Evolutionary conservation across 2,329 filamentous ascomycete species (phyloP), one percentile per base, ranked within the genome.

Genomic region (Scytalidium sp.): DNA sequence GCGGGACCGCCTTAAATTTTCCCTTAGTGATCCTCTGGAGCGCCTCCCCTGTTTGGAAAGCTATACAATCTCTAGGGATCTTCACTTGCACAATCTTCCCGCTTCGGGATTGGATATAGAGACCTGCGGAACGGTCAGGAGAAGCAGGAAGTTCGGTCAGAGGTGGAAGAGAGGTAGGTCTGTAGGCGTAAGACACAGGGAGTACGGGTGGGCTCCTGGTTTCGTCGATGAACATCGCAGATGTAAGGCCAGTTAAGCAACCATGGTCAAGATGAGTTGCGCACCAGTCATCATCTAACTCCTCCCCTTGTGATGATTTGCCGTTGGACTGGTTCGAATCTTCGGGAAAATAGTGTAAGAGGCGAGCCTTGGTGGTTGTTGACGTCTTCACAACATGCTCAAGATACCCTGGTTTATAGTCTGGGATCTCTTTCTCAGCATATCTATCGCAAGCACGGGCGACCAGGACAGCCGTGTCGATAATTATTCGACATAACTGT

Each of bases 161-260:
- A 0, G 79, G 74, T 2, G 77, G 60, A 15, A 75, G 63, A 36
- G 56, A 54, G 57, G 59, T 44, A 54, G 54, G 73, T 60, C 52
- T 55, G 29, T 55, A 60, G 15, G 58, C 50, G 44, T 63, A 60
- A 4, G 29, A 47, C 19, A 64, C 54, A 7, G 70, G 63, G n/a
- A 66, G 52, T 19, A 49, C 47, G 40, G 70, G 68, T 5, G 64
- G 53, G 22, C 73, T 61, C 9, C 64, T 65, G 1, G 71, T 70
- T 71, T 97, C 93, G 64, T 97, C 90, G 54, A 97, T 79, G 68
- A 96, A 97, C 91, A 97, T 96, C 58, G 93, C 92, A 2, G 88
- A 93, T 0, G 94, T 99, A 27, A 99, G 77, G 13, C 92, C 93
- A 0, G 94, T 99, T 25, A 99, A 78, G 65, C 93, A 97, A 41